These are phyloP conservation scores for Pseudopediastrum boryanum DNA, from an alignment of 139 green algal species.

Conservation along the genomic window DNA sequence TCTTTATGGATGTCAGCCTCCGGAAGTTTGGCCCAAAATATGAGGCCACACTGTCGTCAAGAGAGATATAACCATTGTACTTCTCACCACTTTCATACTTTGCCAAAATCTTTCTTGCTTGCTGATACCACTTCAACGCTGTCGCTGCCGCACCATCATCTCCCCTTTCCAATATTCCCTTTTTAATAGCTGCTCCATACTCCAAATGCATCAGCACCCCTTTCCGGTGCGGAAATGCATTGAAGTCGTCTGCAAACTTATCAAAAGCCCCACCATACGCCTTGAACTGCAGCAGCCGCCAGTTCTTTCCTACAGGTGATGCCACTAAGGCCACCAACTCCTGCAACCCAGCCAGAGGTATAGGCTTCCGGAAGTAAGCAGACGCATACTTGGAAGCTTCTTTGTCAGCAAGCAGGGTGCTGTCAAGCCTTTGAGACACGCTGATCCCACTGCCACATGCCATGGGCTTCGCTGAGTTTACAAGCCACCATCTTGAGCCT, in stretches of 20 bases:
- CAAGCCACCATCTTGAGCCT: conserved; percentile 13
- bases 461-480: too few relatives aligned
- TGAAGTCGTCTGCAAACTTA: neutral
- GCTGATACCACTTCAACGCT: neutral
- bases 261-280: conserved; percentile 19
- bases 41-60: neutral
- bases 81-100: conserved; percentile 9
- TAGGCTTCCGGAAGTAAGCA: conserved; percentile 8
- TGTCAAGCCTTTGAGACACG: too few relatives aligned
- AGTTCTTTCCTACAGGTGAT: conserved; percentile 1
- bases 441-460: too few relatives aligned
- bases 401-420: too few relatives aligned
- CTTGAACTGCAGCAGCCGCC: conserved; percentile 27
- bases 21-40: conserved; percentile 28
- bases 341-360: conserved; percentile 10
- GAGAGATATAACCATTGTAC: conserved; percentile 20
- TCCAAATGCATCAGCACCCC: conserved; percentile 13
- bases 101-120: neutral
- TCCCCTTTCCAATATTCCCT: neutral
- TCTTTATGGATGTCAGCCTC: neutral
- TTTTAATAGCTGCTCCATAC: conserved; percentile 30
- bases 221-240: conserved; percentile 22
- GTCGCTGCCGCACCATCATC: neutral
- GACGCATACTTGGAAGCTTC: too few relatives aligned
- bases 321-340: conserved; percentile 1